These are phyloP conservation scores for Sporothrix brunneoviolacea DNA, from an alignment of 2,329 filamentous ascomycete species.

Conservation along the genomic window DNA sequence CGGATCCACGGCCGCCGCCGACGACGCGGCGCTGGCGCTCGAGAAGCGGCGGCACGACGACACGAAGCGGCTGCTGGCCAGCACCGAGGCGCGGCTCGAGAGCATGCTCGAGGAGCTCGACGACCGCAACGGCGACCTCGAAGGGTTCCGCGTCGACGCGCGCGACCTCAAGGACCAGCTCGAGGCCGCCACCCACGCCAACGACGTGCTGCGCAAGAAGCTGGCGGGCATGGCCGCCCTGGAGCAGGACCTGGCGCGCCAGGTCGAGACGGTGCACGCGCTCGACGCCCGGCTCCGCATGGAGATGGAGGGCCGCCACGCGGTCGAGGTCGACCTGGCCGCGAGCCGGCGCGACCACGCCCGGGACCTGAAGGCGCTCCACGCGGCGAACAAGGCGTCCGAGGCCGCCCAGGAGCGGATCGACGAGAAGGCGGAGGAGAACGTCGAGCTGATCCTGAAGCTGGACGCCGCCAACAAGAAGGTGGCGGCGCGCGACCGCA, in stretches of 20 bases:
- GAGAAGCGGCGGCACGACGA: slow-evolving; percentile 1
- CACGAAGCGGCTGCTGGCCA: neutral
- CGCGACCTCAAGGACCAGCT: neutral
- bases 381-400: neutral
- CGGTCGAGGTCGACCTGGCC: neutral
- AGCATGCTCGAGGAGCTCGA: neutral
- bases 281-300: neutral
- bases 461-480: neutral
- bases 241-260: neutral
- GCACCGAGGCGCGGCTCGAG: neutral
- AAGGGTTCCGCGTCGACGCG: neutral
- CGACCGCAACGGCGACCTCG: neutral
- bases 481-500: neutral
- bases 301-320: neutral
- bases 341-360: neutral
- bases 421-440: neutral
- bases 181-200: neutral
- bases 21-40: neutral
- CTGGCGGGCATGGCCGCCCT: neutral
- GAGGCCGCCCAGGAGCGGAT: neutral
- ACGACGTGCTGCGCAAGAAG: neutral
- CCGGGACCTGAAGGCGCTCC: neutral
- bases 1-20: no score
- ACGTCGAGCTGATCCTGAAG: neutral
- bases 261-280: neutral